A percentile compares a stretch with the other conserved stretches of the same genome.
phyloP scores from a whole-genome alignment of 2,329 filamentous ascomycete genomes.

The Metarhizium anisopliae region DNA sequence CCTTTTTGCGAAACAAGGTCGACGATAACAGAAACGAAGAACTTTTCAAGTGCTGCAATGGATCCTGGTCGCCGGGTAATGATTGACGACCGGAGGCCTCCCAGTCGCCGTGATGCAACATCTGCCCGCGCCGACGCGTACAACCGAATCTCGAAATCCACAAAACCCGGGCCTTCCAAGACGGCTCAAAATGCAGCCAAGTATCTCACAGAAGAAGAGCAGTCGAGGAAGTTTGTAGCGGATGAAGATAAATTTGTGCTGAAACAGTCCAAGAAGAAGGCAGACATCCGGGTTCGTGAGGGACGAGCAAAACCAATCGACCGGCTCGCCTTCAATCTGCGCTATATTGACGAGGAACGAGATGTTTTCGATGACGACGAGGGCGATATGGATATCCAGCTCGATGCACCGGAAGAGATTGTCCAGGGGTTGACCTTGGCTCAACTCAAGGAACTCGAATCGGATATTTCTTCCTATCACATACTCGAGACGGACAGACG shows the following conservation, averaged over 20 bases:
- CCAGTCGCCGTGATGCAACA: slow-evolving; percentile 38
- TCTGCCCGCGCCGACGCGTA: slow-evolving; percentile 46
- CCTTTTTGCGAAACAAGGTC: neutral
- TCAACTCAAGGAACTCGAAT: slow-evolving; percentile 67
- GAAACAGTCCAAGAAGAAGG: slow-evolving; percentile 96
- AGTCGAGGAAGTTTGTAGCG: slow-evolving; percentile 75
- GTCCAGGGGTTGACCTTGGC: slow-evolving; percentile 61
- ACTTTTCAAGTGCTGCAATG: slow-evolving; percentile 25
- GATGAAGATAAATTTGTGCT: slow-evolving; percentile 95
- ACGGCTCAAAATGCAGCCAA: slow-evolving; percentile 22
- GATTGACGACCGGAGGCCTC: slow-evolving; percentile 38
- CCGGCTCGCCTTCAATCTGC: slow-evolving; percentile 82
- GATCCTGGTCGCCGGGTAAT: slow-evolving; percentile 46
- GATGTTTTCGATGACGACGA: slow-evolving; percentile 83
- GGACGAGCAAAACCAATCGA: slow-evolving; percentile 88
- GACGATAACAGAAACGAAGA: neutral
- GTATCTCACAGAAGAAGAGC: slow-evolving; percentile 64
- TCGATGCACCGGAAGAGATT: slow-evolving; percentile 73
- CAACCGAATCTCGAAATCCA: slow-evolving; percentile 47
- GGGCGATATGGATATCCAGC: slow-evolving; percentile 60
- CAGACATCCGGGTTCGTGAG: slow-evolving; percentile 86
- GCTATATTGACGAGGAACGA: slow-evolving; percentile 77
- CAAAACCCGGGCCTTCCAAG: slow-evolving; percentile 21
- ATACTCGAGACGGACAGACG: slow-evolving; percentile 67
- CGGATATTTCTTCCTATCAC: slow-evolving; percentile 73